These are phyloP conservation scores for Fermentozyma sake DNA, from an alignment of 1,139 yeast species.

Conservation along the genomic window DNA sequence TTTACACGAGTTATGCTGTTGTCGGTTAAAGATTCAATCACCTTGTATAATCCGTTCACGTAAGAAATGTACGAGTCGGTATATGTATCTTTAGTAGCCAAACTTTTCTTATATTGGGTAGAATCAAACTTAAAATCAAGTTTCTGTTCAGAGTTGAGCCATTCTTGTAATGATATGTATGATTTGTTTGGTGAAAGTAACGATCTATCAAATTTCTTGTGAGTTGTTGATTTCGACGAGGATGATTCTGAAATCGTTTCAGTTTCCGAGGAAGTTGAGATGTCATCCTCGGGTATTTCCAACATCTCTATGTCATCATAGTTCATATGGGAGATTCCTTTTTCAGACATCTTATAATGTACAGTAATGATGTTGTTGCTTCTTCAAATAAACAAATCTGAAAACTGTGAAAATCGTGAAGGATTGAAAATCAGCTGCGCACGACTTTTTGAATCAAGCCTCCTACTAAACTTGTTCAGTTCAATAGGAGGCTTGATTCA, in stretches of 20 bases:
- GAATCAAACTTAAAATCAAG: conserved; percentile 31
- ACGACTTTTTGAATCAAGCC: too few relatives aligned
- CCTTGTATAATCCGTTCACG: conserved; percentile 30
- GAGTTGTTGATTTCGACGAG: conserved; percentile 1
- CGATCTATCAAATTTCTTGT: conserved; percentile 2
- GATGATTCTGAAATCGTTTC: conserved; percentile 24
- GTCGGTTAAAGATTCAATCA: conserved; percentile 26
- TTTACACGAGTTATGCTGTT: conserved; percentile 15
- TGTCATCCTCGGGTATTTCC: conserved; percentile 35
- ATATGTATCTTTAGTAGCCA: conserved; percentile 15
- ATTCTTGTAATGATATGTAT: conserved; percentile 29
- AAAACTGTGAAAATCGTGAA: too few relatives aligned
- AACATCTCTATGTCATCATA: conserved; percentile 46
- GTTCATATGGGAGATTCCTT: conserved; percentile 4
- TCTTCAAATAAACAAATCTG: too few relatives aligned
- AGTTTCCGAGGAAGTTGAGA: conserved; percentile 25
- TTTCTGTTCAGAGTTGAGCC: conserved; percentile 27
- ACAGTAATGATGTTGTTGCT: not conserved
- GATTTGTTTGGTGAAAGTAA: conserved; percentile 11
- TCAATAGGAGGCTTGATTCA: too few relatives aligned
- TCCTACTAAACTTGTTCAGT: too few relatives aligned
- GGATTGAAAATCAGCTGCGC: too few relatives aligned
- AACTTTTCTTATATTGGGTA: conserved; percentile 22
- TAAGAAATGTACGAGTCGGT: conserved; percentile 22
- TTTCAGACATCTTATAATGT: too few relatives aligned